Conservation (phyloP, 352 stramenopile species). For the Blastocystis sp. region DNA sequence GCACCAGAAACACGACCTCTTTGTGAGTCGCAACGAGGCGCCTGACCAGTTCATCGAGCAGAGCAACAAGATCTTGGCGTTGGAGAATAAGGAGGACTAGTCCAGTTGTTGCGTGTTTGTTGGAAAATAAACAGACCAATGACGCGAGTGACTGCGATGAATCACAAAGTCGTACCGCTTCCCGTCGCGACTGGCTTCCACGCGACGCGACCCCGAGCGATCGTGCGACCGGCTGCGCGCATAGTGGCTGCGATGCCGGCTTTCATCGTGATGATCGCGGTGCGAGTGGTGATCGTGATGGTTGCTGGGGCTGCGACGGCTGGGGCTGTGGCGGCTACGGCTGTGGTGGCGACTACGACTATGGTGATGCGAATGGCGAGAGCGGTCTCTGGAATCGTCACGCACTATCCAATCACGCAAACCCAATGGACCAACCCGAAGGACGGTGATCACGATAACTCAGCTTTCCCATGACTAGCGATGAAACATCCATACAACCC, state of each 20-base stretch:
- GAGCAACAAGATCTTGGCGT: slow-evolving; percentile 50
- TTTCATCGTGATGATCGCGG: neutral
- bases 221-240: neutral
- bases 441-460: neutral
- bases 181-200: neutral
- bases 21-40: slow-evolving; percentile 56
- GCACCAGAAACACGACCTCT: slow-evolving; percentile 61
- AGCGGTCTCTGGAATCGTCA: too few species aligned
- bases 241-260: neutral
- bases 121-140: neutral
- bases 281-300: neutral
- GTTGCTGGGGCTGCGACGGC: neutral
- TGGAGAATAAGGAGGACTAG: slow-evolving; percentile 48
- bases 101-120: neutral
- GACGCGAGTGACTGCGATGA: neutral
- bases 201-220: too few species aligned
- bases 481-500: neutral
- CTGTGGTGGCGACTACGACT: neutral
- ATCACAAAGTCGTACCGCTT: neutral
- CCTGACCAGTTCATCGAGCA: slow-evolving; percentile 58
- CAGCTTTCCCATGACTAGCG: neutral
- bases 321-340: neutral
- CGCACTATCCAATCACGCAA: too few species aligned
- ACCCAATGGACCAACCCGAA: too few species aligned
- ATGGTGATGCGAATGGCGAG: too few species aligned